These are phyloP conservation scores for Naganishia onofrii DNA, from an alignment of 768 basidiomycete genomes.

Conservation along the genomic window DNA sequence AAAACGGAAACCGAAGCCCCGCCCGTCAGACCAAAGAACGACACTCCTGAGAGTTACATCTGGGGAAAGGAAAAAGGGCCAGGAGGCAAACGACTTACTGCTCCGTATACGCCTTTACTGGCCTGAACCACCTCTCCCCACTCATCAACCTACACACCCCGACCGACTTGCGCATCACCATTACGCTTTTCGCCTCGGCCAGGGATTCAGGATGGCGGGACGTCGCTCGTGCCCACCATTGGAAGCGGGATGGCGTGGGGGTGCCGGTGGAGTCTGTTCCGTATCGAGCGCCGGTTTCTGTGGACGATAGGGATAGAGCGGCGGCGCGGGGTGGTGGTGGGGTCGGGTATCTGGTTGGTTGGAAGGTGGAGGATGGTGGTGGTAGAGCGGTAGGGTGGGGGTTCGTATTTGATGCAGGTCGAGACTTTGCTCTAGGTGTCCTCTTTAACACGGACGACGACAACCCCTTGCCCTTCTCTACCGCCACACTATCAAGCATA, in stretches of 20 bases:
- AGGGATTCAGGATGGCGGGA: neutral
- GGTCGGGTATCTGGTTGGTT: too few species aligned
- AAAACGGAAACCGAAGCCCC: too few species aligned
- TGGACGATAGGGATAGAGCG: too few species aligned
- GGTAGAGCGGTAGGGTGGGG: too few species aligned
- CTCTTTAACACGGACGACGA: neutral
- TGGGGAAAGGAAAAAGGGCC: neutral
- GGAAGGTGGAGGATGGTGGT: too few species aligned
- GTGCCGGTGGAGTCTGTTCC: neutral
- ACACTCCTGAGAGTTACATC: too few species aligned
- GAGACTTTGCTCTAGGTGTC: neutral
- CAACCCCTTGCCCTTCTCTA: too few species aligned
- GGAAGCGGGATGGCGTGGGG: conserved; percentile 5
- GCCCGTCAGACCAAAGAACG: neutral
- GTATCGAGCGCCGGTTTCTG: neutral
- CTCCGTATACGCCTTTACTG: conserved; percentile 21
- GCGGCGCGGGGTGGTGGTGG: too few species aligned
- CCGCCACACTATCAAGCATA: neutral
- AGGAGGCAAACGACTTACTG: too few species aligned
- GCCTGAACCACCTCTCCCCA: conserved; percentile 1
- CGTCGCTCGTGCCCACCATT: conserved; percentile 24
- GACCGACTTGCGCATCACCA: neutral
- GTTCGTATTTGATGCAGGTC: neutral
- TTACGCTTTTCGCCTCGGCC: neutral
- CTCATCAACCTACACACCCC: neutral